Evolutionary conservation across 768 basidiomycete genomes (phyloP).

Genomic region (Dendrothele bispora): DNA sequence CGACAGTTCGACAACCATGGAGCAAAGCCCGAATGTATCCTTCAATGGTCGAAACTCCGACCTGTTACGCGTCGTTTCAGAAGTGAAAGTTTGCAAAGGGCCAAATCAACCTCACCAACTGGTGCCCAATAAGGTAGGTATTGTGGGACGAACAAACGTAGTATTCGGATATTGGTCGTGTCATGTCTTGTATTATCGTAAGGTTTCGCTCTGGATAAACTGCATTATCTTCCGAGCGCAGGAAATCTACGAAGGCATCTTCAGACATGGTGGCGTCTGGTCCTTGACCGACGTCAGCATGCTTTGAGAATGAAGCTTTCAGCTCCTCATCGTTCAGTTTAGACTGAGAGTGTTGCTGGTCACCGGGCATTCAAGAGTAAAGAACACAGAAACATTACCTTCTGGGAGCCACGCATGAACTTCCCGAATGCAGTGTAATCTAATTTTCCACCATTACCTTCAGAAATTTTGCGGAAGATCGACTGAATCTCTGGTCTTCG

Average conservation of each 20-base stretch:
- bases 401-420: constrained; percentile 47
- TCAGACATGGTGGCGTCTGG: constrained; percentile 2
- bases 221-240: constrained; percentile 7
- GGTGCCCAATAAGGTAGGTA: constrained; percentile 85
- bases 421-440: constrained; percentile 42
- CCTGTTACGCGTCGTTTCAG: no score
- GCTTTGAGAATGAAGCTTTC: constrained; percentile 34
- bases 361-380: neutral
- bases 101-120: no score
- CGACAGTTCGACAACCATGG: constrained; percentile 91
- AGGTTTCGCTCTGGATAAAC: neutral
- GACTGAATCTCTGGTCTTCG: constrained; percentile 78
- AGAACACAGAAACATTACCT: constrained; percentile 24
- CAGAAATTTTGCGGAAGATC: constrained; percentile 51
- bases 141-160: constrained; percentile 72
- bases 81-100: no score
- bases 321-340: no score
- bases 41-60: constrained; percentile 89
- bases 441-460: constrained; percentile 33
- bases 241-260: neutral
- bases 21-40: constrained; percentile 91
- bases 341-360: no score
- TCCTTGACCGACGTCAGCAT: constrained; percentile 18
- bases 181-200: constrained; percentile 74
- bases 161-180: constrained; percentile 82